Evolutionary conservation across 371 early-diverging fungal species (phyloP).

Genomic region (Zychaea mexicana): DNA sequence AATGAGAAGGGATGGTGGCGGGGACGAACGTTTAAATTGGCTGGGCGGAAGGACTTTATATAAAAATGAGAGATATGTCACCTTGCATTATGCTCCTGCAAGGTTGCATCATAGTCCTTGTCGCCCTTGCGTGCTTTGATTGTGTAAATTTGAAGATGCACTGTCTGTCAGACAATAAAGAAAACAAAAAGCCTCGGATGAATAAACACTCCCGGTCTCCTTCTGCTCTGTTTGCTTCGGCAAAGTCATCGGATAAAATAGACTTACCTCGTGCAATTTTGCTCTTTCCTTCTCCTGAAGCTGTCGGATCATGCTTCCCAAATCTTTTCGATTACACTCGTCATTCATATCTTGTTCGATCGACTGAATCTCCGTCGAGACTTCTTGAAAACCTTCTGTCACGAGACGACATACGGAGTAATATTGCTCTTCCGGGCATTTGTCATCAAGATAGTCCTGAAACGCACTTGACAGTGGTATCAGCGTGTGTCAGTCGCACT

Average conservation of each 20-base stretch:
- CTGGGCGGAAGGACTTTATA: no score
- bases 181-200: background rate
- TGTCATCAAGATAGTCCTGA: conserved; percentile 40
- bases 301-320: conserved; percentile 32
- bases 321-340: conserved; percentile 16
- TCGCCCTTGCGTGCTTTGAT: conserved; percentile 40
- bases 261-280: conserved; percentile 35
- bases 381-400: conserved; percentile 53
- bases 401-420: conserved; percentile 46
- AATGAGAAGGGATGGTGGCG: background rate
- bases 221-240: no score
- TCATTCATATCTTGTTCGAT: conserved; percentile 29
- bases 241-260: background rate
- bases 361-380: conserved; percentile 39
- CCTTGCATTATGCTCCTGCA: conserved; percentile 29
- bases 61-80: no score
- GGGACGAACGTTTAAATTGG: no score
- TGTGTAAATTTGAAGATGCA: conserved; percentile 38
- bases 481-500: no score
- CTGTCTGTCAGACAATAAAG: conserved; percentile 21
- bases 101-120: conserved; percentile 42
- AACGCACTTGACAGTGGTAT: conserved; percentile 51
- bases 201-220: background rate
- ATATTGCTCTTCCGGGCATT: conserved; percentile 44
- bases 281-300: conserved; percentile 42